Evolutionary conservation across 768 basidiomycete genomes (phyloP), one percentile per base, ranked within the genome.

Genomic region (Trametes coccinea): DNA sequence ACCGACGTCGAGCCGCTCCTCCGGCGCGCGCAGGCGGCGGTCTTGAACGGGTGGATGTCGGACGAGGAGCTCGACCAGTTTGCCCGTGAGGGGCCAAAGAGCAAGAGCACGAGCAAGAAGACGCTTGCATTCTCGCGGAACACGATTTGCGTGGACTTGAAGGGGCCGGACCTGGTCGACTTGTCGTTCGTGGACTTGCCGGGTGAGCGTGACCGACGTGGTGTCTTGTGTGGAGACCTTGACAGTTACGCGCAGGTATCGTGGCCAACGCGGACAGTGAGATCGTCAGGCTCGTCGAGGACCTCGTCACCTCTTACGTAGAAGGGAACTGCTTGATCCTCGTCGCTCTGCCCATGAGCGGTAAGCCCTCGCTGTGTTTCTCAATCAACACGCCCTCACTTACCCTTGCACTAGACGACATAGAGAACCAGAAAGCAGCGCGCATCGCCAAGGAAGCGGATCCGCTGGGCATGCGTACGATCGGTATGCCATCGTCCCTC

Each of bases 391-490:
- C 9, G 4, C 11, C 7, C 16, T 29, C 8, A 5, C 1, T 45
- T 41, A n/a, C 54, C 54, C 22, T 50, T 27, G 30, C 39, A 10
- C 6, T 55, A 91, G 90, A 88, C 60, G 89, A 92, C 62, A 88
- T 88, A 14, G 87, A 91, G 64, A 92, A 89, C 48, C 89, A 92
- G 69, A 88, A 86, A 0, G 89, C 89, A 0, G 83, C 87, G 56
- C 75, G 80, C 13, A 74, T 92, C 0, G 84, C 87, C 0, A 86
- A 84, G 64, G 53, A 75, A 11, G 74, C 79, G 43, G 89, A 91
- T 63, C 82, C 84, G 0, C 70, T 79, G 0, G 88, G 89, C 0
- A 78, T 78, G 45, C 79, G 88, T 3, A 92, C 89, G 0, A 86
- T 91, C n/a, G 89, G 90, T 88, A 61, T 5, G 41, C 29, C 7